These are phyloP conservation scores for Omphalotus guepiniiformis DNA, from an alignment of 768 basidiomycete species.

Conservation along the genomic window DNA sequence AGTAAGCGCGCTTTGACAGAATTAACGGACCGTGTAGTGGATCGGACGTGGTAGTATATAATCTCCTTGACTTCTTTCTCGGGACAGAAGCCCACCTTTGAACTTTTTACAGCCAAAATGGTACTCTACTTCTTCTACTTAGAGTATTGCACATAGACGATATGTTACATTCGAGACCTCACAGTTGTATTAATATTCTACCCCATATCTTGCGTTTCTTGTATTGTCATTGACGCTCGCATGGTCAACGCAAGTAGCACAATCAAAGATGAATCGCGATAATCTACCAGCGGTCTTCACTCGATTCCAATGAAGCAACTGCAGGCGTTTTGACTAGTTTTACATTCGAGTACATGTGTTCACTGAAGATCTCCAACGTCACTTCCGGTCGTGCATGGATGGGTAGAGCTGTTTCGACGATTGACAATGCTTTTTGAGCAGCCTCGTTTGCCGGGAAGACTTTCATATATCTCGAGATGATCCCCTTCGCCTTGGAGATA, in stretches of 20 bases:
- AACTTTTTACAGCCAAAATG: not conserved
- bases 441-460: not conserved
- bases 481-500: constrained; percentile 1
- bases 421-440: not conserved
- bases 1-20: constrained; percentile 71
- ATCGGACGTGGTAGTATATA: constrained; percentile 46
- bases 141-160: too few relatives aligned
- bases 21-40: constrained; percentile 64
- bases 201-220: too few relatives aligned
- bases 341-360: constrained; percentile 1
- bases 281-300: too few relatives aligned
- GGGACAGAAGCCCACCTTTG: not conserved
- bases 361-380: constrained; percentile 6
- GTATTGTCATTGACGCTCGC: too few relatives aligned
- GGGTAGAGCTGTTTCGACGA: not conserved
- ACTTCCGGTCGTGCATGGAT: not conserved
- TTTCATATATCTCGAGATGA: constrained; percentile 1
- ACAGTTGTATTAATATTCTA: too few relatives aligned
- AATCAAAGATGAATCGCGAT: too few relatives aligned
- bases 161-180: too few relatives aligned
- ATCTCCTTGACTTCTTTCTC: not conserved
- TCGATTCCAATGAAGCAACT: too few relatives aligned
- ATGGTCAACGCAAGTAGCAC: too few relatives aligned
- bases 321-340: not conserved
- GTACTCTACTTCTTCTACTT: too few relatives aligned